Percentiles rank a stretch among this genome's conserved stretches.
These are phyloP conservation scores for Torrubiella hemipterigena DNA, from an alignment of 2,329 filamentous ascomycete genomes.

Conservation along the genomic window DNA sequence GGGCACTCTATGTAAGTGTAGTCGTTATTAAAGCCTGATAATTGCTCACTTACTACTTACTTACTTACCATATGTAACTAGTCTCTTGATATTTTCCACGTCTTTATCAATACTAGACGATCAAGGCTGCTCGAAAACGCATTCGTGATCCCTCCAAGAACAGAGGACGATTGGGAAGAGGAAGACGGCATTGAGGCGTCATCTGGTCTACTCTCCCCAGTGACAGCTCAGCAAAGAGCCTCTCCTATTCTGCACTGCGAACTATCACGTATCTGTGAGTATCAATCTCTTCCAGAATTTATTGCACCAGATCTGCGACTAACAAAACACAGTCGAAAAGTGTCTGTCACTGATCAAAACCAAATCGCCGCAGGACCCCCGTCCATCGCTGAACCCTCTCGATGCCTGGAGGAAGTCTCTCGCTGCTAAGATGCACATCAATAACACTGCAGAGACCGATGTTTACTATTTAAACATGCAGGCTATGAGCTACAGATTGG, in stretches of 20 bases:
- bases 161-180: neutral
- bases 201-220: neutral
- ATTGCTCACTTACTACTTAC: too few relatives aligned
- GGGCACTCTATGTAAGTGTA: constrained; percentile 3
- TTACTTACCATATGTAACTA: too few relatives aligned
- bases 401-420: constrained; percentile 3
- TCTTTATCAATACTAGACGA: neutral
- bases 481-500: constrained; percentile 3
- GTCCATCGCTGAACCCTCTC: neutral
- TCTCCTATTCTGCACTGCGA: neutral
- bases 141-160: neutral
- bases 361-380: neutral
- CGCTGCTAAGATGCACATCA: neutral
- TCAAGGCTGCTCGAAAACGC: neutral
- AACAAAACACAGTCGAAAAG: too few relatives aligned
- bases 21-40: constrained; percentile 1
- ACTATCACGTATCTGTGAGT: neutral
- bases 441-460: neutral
- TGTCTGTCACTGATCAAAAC: neutral
- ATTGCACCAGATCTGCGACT: too few relatives aligned
- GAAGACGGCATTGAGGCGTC: neutral
- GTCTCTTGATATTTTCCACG: neutral
- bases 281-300: too few relatives aligned
- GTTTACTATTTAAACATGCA: neutral
- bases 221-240: neutral